phyloP scores from a whole-genome alignment of 768 basidiomycete genomes.

The Suillus fuscotomentosus region DNA sequence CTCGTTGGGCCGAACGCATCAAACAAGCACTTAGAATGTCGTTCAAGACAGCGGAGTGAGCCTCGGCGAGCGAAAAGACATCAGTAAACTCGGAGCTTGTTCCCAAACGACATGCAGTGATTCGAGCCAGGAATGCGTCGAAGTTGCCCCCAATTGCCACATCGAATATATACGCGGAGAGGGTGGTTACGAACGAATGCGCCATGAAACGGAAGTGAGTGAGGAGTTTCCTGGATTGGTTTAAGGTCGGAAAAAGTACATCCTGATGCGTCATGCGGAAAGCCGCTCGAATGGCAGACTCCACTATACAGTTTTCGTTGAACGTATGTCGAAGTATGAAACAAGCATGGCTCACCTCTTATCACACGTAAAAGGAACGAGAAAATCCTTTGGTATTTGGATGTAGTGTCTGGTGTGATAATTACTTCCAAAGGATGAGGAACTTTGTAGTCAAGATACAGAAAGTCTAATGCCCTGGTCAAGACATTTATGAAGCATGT shows the following conservation, averaged over 20 bases:
- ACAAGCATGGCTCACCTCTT: slow-evolving; percentile 52
- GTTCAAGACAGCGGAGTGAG: slow-evolving; percentile 69
- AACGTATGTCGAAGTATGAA: neutral
- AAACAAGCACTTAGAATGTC: slow-evolving; percentile 76
- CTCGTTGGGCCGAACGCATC: slow-evolving; percentile 64
- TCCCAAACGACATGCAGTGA: slow-evolving; percentile 27
- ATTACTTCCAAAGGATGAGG: slow-evolving; percentile 73
- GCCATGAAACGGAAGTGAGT: slow-evolving; percentile 73
- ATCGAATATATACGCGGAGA: slow-evolving; percentile 75
- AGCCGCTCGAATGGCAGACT: slow-evolving; percentile 61
- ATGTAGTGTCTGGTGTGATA: slow-evolving; percentile 69
- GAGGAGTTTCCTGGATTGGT: slow-evolving; percentile 50
- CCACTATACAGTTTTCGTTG: slow-evolving; percentile 42
- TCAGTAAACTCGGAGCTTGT: slow-evolving; percentile 49
- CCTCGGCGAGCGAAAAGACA: slow-evolving; percentile 66
- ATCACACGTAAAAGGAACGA: slow-evolving; percentile 75
- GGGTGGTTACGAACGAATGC: slow-evolving; percentile 64
- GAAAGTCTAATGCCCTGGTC: slow-evolving; percentile 78
- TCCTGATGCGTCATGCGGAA: slow-evolving; percentile 58
- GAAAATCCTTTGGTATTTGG: slow-evolving; percentile 85
- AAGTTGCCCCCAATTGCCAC: slow-evolving; percentile 80
- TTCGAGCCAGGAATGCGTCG: slow-evolving; percentile 57
- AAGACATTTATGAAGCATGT: slow-evolving; percentile 5
- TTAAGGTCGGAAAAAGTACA: slow-evolving; percentile 60
- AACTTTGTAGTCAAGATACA: slow-evolving; percentile 90